Evolutionary conservation across 441 rosid species (phyloP).

Genomic region (Adansonia grandidieri): DNA sequence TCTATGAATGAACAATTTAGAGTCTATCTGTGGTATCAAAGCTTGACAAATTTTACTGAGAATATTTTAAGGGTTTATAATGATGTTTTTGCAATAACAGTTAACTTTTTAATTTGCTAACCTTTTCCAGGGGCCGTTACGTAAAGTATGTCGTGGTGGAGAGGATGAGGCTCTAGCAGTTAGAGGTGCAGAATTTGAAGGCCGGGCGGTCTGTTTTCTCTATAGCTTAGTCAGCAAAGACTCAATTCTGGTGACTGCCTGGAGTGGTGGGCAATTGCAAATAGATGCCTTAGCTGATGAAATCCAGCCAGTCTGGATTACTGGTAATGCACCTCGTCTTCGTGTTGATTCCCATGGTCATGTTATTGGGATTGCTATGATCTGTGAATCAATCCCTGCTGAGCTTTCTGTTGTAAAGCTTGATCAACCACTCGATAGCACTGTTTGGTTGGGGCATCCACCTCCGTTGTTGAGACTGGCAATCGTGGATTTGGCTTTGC

Average conservation of each 20-base stretch:
- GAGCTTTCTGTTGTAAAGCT: conserved; percentile 56
- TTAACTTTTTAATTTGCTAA: conserved; percentile 6
- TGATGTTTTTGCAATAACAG: not conserved
- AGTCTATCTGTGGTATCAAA: not conserved
- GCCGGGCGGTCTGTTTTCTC: conserved; percentile 79
- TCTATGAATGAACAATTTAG: not conserved
- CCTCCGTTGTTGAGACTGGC: conserved; percentile 93
- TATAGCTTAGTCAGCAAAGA: conserved; percentile 88
- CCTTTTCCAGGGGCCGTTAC: conserved; percentile 74
- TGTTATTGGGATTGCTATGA: conserved; percentile 84
- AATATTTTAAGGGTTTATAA: not conserved
- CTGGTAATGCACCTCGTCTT: conserved; percentile 74
- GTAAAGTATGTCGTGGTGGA: conserved; percentile 57
- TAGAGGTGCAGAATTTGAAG: conserved; percentile 72
- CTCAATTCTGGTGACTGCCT: conserved; percentile 85
- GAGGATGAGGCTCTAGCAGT: conserved; percentile 60
- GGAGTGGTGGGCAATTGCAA: conserved; percentile 96
- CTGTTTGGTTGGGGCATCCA: conserved; percentile 85
- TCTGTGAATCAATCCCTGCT: conserved; percentile 64
- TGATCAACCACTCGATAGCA: conserved; percentile 63
- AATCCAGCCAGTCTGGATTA: conserved; percentile 91
- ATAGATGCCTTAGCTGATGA: conserved; percentile 96
- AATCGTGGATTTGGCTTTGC: conserved; percentile 90
- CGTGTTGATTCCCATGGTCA: conserved; percentile 59
- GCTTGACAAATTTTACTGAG: not conserved